Base-by-base conservation (phyloP, 1,284 basidiomycete genomes). In the Fomitopsis schrenkii region DNA sequence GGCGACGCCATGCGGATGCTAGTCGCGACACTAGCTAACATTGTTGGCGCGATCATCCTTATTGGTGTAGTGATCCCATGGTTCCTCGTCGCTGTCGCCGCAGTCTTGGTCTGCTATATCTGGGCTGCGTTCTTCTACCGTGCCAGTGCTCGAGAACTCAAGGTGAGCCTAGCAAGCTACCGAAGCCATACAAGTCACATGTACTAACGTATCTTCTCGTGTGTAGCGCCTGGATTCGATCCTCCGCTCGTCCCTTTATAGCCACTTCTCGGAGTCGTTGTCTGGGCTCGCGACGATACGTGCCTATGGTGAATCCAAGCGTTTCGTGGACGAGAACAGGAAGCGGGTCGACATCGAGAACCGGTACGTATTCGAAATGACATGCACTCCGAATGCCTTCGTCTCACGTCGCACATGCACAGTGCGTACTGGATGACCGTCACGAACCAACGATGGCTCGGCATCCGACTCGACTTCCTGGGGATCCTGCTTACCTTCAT, bases 371-470 rank as follows among this genome's bases (percentile, higher is more conserved):
- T 36, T 10, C 33, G 46, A 36, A 53, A 38, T 57, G 26, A 58
- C 14, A 14, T 12, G 45, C 48, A 26, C 36, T 8, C 53, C 41
- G 35, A 53, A 19, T 14, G 28, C 46, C 42, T 60, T 30, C 28
- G 35, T 57, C 33, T 56, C 40, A 35, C 6, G 6, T 15, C 48
- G 26, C 28, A 15, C 5, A 3, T 60, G 26, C 45, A 17, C 56
- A 84, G 92, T 41, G 94, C 95, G 2, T 97, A 96, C 73, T 94
- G 89, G 85, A 75, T 97, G 63, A 94, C 91, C 0, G 83, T 91
- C 26, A 80, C 85, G 14, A 95, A 95, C 72, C 90, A 91, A 84
- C 84, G 93, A 60, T 96, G 94, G 93, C 87, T 97, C 26, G 93
- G 91, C 63, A 85, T 96, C 46, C 88, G 91, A n/a, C 79, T 94